These are phyloP conservation scores for Phialocephala subalpina DNA, from an alignment of 2,329 filamentous ascomycete species.

Conservation along the genomic window DNA sequence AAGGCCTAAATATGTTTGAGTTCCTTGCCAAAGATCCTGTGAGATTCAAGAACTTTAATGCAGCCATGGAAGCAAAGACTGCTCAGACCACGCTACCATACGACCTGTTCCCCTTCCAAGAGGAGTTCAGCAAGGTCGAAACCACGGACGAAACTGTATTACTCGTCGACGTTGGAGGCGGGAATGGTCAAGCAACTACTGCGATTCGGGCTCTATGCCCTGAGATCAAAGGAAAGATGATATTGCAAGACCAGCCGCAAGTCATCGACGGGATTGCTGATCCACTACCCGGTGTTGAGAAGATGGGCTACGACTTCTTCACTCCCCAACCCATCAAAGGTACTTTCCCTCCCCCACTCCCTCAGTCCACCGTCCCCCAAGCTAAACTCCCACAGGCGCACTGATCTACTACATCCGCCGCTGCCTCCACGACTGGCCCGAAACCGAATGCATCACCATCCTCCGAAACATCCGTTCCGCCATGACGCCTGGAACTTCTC, in stretches of 20 bases:
- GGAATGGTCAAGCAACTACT: constrained; percentile 27
- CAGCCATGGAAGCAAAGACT: constrained; percentile 38
- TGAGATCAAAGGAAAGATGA: constrained; percentile 34
- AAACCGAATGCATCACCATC: constrained; percentile 36
- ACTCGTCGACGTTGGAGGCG: constrained; percentile 35
- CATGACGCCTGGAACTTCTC: constrained; percentile 36
- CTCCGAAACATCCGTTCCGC: constrained; percentile 38
- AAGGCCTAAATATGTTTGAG: constrained; percentile 39
- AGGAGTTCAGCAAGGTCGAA: constrained; percentile 30
- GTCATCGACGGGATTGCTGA: constrained; percentile 36
- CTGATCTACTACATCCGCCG: constrained; percentile 41
- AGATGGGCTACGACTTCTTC: constrained; percentile 42
- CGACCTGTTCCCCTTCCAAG: constrained; percentile 37
- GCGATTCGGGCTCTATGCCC: constrained; percentile 28
- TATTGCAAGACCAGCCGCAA: constrained; percentile 40
- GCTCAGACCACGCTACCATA: constrained; percentile 22
- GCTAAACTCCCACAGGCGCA: constrained; percentile 32
- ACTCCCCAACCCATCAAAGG: constrained; percentile 40
- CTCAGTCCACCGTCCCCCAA: background rate
- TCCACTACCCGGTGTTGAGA: constrained; percentile 38
- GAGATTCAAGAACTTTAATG: constrained; percentile 40
- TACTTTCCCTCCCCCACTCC: constrained; percentile 22
- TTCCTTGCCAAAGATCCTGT: constrained; percentile 37
- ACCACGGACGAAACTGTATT: constrained; percentile 38
- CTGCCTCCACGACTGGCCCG: constrained; percentile 39